Evolutionary conservation across 1,284 basidiomycete species (phyloP).

Genomic region (Ustilago curta): DNA sequence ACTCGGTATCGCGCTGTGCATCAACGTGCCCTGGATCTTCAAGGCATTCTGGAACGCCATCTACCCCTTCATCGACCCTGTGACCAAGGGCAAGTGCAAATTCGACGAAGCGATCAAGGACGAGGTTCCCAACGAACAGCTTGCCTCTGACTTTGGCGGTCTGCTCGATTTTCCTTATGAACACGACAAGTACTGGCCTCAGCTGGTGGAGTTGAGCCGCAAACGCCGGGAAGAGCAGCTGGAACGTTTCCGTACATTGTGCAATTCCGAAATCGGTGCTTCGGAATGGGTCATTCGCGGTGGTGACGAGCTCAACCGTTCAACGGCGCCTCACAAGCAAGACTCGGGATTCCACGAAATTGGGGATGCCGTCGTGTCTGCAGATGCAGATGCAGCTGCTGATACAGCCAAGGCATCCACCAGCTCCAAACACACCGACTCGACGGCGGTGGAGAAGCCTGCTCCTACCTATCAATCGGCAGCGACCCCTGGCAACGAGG

Average conservation of each 20-base stretch:
- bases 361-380: conserved; percentile 3
- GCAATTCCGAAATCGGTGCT: conserved; percentile 64
- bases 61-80: conserved; percentile 70
- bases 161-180: conserved; percentile 73
- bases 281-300: conserved; percentile 69
- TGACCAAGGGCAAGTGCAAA: conserved; percentile 69
- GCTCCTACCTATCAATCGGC: conserved; percentile 20
- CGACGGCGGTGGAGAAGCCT: conserved; percentile 12
- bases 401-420: neutral
- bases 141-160: conserved; percentile 60
- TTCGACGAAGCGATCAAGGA: conserved; percentile 65
- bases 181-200: conserved; percentile 81
- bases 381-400: conserved; percentile 2
- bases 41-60: conserved; percentile 65
- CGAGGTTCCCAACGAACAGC: conserved; percentile 58
- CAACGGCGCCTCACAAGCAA: conserved; percentile 33
- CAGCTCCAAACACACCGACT: too few relatives aligned
- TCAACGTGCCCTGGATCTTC: conserved; percentile 65
- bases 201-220: conserved; percentile 75
- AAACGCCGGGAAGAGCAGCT: conserved; percentile 73
- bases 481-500: conserved; percentile 11
- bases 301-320: conserved; percentile 50
- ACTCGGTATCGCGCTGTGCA: conserved; percentile 69
- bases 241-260: conserved; percentile 72
- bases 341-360: conserved; percentile 39